Conservation (phyloP, 768 basidiomycete genomes). For the Lentinula boryana region DNA sequence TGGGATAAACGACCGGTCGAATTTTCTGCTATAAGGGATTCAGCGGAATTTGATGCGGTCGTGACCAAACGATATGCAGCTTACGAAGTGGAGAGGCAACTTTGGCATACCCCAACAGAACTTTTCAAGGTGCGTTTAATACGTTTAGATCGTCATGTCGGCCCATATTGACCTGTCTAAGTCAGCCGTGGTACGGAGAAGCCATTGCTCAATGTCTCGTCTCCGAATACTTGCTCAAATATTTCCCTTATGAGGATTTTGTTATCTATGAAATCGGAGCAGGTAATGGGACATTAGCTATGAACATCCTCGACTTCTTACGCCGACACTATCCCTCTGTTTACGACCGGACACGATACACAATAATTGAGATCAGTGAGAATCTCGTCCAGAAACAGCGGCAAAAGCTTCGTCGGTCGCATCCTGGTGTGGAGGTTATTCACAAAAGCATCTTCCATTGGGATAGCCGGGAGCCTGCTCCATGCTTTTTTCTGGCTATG, state of each 20-base stretch:
- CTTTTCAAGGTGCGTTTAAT: constrained; percentile 76
- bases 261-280: constrained; percentile 97
- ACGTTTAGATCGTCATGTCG: neutral
- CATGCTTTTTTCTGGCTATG: constrained; percentile 91
- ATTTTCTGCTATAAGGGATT: constrained; percentile 61
- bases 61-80: constrained; percentile 72
- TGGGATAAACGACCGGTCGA: constrained; percentile 55
- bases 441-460: constrained; percentile 86
- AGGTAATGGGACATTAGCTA: constrained; percentile 92
- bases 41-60: constrained; percentile 72
- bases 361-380: constrained; percentile 91
- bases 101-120: constrained; percentile 99
- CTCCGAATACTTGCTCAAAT: constrained; percentile 88
- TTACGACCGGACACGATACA: constrained; percentile 87
- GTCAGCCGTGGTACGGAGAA: constrained; percentile 90
- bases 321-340: constrained; percentile 80
- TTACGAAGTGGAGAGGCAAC: constrained; percentile 67
- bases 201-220: constrained; percentile 86
- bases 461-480: constrained; percentile 66
- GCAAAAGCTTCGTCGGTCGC: constrained; percentile 51
- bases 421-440: constrained; percentile 63
- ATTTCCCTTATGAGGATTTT: constrained; percentile 95
- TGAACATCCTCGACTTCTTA: constrained; percentile 81
- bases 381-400: constrained; percentile 71
- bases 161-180: neutral